phyloP scores from a whole-genome alignment of 176 grass and related monocot species.

The Musa acuminata region DNA sequence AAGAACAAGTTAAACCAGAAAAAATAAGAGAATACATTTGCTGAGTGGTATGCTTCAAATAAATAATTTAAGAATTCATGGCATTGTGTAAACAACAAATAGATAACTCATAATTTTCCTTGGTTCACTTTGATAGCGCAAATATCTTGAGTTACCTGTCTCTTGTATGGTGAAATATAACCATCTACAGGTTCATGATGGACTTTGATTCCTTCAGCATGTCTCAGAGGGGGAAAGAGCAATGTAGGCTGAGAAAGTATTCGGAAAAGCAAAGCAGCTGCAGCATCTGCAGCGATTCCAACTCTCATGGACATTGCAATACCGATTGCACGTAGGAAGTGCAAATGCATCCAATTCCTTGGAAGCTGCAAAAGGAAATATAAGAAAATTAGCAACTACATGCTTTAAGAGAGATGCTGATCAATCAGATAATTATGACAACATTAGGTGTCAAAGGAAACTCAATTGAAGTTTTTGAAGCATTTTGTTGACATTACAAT shows the following conservation, averaged over 20 bases:
- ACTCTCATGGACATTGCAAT: conserved; percentile 98
- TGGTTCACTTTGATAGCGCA: neutral
- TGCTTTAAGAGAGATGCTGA: neutral
- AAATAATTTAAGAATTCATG: conserved; percentile 10
- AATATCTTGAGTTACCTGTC: conserved; percentile 55
- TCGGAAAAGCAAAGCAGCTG: conserved; percentile 93
- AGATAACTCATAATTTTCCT: neutral
- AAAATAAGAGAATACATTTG: neutral
- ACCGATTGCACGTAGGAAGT: conserved; percentile 92
- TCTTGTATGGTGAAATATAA: conserved; percentile 83
- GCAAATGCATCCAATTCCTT: conserved; percentile 96
- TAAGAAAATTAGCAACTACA: neutral
- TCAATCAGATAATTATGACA: neutral
- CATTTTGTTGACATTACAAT: neutral
- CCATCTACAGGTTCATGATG: conserved; percentile 82
- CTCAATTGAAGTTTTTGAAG: neutral
- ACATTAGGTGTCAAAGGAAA: neutral
- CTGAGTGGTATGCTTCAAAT: neutral
- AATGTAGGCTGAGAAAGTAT: conserved; percentile 90
- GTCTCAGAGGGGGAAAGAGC: conserved; percentile 93
- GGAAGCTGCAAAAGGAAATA: conserved; percentile 53
- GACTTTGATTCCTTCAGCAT: conserved; percentile 75
- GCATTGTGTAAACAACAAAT: neutral
- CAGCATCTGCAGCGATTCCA: conserved; percentile 85
- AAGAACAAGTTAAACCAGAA: neutral